phyloP scores from a whole-genome alignment of 768 basidiomycete species.

The Podaxis carcinomalis region DNA sequence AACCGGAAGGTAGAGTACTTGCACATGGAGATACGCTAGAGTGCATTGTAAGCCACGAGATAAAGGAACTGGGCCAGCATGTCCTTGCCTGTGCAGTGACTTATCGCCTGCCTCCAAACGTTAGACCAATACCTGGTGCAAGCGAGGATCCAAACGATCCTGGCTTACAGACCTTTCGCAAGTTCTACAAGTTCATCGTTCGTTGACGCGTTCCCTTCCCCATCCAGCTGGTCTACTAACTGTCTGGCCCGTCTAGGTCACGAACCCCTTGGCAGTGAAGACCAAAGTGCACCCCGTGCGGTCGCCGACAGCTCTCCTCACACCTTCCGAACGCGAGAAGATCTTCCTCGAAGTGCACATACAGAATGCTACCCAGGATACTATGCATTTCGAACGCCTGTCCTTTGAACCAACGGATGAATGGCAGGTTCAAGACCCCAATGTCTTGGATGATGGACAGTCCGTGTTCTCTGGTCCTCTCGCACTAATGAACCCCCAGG shows the following conservation, averaged over 20 bases:
- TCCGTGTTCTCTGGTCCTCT: constrained; percentile 55
- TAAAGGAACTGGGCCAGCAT: constrained; percentile 92
- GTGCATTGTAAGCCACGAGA: constrained; percentile 74
- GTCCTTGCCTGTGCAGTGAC: constrained; percentile 82
- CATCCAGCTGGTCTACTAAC: not conserved
- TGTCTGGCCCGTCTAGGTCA: constrained; percentile 52
- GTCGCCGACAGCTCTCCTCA: constrained; percentile 68
- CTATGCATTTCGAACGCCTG: constrained; percentile 81
- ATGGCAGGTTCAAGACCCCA: constrained; percentile 58
- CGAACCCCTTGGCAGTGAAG: constrained; percentile 93
- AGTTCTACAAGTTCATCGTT: constrained; percentile 91
- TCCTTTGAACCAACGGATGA: constrained; percentile 67
- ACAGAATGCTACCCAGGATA: constrained; percentile 77
- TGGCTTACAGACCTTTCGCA: constrained; percentile 66
- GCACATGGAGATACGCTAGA: constrained; percentile 58
- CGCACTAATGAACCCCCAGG: constrained; percentile 78
- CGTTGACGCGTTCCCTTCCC: constrained; percentile 23
- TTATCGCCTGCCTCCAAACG: constrained; percentile 68
- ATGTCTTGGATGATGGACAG: constrained; percentile 26
- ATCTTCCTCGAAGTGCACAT: constrained; percentile 91
- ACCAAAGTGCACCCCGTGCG: constrained; percentile 83
- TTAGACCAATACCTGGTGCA: constrained; percentile 44
- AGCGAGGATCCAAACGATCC: constrained; percentile 50
- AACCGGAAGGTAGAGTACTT: constrained; percentile 37
- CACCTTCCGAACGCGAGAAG: constrained; percentile 64